phyloP scores from a whole-genome alignment of 2,329 filamentous ascomycete species.

The Diplodia seriata region DNA sequence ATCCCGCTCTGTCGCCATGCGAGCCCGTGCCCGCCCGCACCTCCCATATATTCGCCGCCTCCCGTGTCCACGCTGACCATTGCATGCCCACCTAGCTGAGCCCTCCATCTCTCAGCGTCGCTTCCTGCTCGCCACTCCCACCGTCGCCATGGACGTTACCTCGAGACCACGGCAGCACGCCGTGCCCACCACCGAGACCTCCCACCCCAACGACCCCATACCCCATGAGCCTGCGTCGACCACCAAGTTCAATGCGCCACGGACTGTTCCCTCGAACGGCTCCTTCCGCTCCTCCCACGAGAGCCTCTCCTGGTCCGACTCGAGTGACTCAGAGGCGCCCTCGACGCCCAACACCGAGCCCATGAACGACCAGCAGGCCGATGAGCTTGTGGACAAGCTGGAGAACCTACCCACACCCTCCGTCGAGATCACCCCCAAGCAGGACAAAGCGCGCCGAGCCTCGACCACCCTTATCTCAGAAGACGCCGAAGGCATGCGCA shows the following conservation, averaged over 20 bases:
- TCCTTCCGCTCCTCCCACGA: slow-evolving; percentile 52
- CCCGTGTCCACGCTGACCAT: slow-evolving; percentile 14
- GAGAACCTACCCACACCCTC: slow-evolving; percentile 47
- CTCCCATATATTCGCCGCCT: slow-evolving; percentile 20
- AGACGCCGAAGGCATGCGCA: slow-evolving; percentile 64
- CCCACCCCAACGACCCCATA: slow-evolving; percentile 56
- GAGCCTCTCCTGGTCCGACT: slow-evolving; percentile 51
- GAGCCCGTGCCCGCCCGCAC: slow-evolving; percentile 4
- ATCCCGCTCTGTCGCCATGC: slow-evolving; percentile 3
- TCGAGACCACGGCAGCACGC: slow-evolving; percentile 44
- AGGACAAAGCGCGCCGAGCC: slow-evolving; percentile 60
- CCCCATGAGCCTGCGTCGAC: slow-evolving; percentile 50
- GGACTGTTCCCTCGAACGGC: slow-evolving; percentile 42
- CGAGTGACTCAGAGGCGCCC: slow-evolving; percentile 52
- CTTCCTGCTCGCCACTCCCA: slow-evolving; percentile 35
- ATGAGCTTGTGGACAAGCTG: slow-evolving; percentile 53
- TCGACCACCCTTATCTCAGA: slow-evolving; percentile 71
- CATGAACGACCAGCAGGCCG: slow-evolving; percentile 50
- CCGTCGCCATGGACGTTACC: slow-evolving; percentile 34
- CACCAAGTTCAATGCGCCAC: slow-evolving; percentile 42
- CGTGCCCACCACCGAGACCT: slow-evolving; percentile 53
- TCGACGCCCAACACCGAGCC: slow-evolving; percentile 54
- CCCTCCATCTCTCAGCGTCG: slow-evolving; percentile 25
- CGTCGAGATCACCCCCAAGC: slow-evolving; percentile 47
- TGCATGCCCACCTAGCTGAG: not conserved